Evolutionary conservation across 345 rosid genomes (phyloP).

Genomic region (Hibiscus mutabilis): DNA sequence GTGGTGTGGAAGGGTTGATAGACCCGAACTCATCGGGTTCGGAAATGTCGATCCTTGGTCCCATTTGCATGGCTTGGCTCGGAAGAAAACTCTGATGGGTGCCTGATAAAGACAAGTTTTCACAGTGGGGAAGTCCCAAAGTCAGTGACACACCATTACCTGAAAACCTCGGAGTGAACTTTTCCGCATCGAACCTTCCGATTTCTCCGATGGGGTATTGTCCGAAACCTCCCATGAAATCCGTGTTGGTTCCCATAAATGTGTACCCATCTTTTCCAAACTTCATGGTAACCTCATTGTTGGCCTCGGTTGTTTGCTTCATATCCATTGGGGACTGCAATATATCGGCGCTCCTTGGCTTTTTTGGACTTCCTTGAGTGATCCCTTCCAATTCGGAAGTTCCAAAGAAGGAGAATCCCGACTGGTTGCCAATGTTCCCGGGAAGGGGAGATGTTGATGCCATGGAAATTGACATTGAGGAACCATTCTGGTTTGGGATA

Average conservation of each 20-base stretch:
- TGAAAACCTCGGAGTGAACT: slow-evolving; percentile 60
- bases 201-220: slow-evolving; percentile 88
- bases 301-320: slow-evolving; percentile 33
- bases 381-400: slow-evolving; percentile 69
- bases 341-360: slow-evolving; percentile 48
- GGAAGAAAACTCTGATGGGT: slow-evolving; percentile 72
- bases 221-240: slow-evolving; percentile 79
- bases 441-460: slow-evolving; percentile 41
- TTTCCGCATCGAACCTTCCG: slow-evolving; percentile 73
- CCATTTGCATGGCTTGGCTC: slow-evolving; percentile 66
- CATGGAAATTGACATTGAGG: slow-evolving; percentile 42
- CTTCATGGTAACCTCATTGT: slow-evolving; percentile 47
- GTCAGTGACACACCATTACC: slow-evolving; percentile 90
- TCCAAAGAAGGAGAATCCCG: slow-evolving; percentile 53
- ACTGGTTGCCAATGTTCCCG: slow-evolving; percentile 38
- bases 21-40: slow-evolving; percentile 61
- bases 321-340: slow-evolving; percentile 46
- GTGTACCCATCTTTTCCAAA: slow-evolving; percentile 73
- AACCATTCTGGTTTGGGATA: slow-evolving; percentile 24
- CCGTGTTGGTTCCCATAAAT: slow-evolving; percentile 56
- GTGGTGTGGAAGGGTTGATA: slow-evolving; percentile 40
- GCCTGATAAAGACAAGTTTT: slow-evolving; percentile 68
- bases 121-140: slow-evolving; percentile 89
- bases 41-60: slow-evolving; percentile 64
- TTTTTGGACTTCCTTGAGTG: slow-evolving; percentile 76